Base-by-base conservation (phyloP, 2,329 filamentous ascomycete genomes). In the Claviceps paspali region DNA sequence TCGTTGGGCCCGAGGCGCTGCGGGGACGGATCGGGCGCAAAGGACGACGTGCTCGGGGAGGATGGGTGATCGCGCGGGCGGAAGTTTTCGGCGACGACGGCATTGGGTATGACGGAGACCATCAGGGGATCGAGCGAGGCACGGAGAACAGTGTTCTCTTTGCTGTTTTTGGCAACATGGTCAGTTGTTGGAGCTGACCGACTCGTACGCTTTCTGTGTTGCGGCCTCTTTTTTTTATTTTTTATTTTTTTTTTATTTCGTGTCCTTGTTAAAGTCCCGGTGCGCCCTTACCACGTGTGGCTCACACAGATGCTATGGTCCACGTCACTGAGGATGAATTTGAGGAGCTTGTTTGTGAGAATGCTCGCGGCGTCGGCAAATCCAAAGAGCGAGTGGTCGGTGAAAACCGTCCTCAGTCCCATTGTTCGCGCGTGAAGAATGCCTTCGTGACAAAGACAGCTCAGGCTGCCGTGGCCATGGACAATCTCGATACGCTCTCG, bases 281-380 rank as follows among this genome's bases (percentile, higher is more conserved):
- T 6, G 7, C 17, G 11, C 18, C 45, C 68, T 45, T 63, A 91
- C 86, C 88, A 95, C 28, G 91, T 98, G 65, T 98, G 87, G 60
- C 86, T 95, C 50, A 98, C 91, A 52, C 91, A 98, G 33, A 98
- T 93, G 43, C 92, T 87, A 67, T 98, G 91, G 53, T 96, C 91
- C 11, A 98, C 87, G 54, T 98, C 91, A 55, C 88, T 96, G 45
- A 98, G 57, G 0, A 77, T 88, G 52, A 98, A 98, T 56, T 98
- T 98, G 39, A 98, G 69, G 28, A 98, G 66, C 63, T 98, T 98
- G 56, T 98, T 98, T 23, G 88, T 92, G 41, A 98, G 66, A 45
- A 98, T 98, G 46, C 88, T 96, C 1, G 76, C 85, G 1, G 91
- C 87, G 59, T 98, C 92, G 32, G 88, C 91, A 52, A 98, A 98